Percentiles rank a stretch among this genome's conserved stretches.
These are phyloP conservation scores for Globisporangium barbulae DNA, from an alignment of 352 stramenopile species.

Conservation along the genomic window DNA sequence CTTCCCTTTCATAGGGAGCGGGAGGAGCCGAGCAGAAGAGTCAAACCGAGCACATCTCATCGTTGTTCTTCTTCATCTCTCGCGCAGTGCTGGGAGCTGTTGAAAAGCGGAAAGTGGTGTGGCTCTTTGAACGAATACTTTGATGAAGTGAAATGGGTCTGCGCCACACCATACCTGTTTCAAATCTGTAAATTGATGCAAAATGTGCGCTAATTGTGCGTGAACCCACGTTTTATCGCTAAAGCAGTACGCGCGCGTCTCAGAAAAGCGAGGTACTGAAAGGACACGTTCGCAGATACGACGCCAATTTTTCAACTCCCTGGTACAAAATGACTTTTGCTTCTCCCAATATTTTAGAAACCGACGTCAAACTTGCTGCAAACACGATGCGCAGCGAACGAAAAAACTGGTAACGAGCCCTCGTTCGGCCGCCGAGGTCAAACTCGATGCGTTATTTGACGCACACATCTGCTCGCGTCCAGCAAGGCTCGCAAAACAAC, in stretches of 20 bases:
- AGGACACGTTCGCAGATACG: background rate
- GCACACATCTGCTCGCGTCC: background rate
- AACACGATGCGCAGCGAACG: background rate
- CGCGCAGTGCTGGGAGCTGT: background rate
- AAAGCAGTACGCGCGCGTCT: too few species aligned
- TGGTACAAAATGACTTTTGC: background rate
- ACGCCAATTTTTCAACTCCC: background rate
- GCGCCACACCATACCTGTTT: background rate
- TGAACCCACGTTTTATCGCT: background rate
- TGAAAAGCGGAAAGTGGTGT: conserved; percentile 2
- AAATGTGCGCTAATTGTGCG: background rate
- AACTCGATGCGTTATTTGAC: background rate
- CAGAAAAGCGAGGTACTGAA: background rate
- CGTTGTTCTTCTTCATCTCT: background rate
- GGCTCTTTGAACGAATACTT: background rate
- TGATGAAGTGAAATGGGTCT: background rate
- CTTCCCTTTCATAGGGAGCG: background rate
- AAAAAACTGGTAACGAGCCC: background rate
- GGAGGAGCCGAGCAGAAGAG: background rate
- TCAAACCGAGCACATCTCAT: background rate
- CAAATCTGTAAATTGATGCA: background rate
- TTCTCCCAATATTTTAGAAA: background rate
- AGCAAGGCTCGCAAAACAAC: background rate
- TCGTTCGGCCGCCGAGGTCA: background rate
- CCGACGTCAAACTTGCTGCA: background rate